Conservation (phyloP, 1,284 basidiomycete genomes). For the Xerocomus cyaneibrunnescens region DNA sequence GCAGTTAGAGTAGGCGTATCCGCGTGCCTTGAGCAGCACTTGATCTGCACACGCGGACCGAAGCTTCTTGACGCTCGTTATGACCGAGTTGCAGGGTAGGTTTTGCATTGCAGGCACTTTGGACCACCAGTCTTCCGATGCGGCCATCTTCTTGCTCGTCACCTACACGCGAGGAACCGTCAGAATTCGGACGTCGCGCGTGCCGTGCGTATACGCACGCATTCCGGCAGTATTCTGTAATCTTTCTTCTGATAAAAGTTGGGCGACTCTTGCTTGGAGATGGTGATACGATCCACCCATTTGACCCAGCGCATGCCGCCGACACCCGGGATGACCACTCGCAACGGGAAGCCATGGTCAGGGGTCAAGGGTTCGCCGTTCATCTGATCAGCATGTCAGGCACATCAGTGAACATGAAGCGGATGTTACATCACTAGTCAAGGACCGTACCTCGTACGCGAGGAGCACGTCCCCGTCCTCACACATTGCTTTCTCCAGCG, state of each 20-base stretch:
- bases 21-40: constrained; percentile 46
- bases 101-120: constrained; percentile 58
- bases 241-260: constrained; percentile 70
- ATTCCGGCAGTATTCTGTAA: constrained; percentile 63
- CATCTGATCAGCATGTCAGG: constrained; percentile 60
- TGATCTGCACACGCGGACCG: constrained; percentile 28
- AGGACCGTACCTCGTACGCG: constrained; percentile 57
- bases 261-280: constrained; percentile 54
- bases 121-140: constrained; percentile 43
- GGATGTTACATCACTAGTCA: neutral
- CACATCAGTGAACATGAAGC: constrained; percentile 3
- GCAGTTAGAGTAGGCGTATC: constrained; percentile 58
- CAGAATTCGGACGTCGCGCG: constrained; percentile 1
- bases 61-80: constrained; percentile 43
- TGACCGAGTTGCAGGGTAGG: constrained; percentile 61
- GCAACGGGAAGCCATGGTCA: constrained; percentile 69
- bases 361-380: constrained; percentile 59
- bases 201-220: constrained; percentile 38
- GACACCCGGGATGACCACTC: constrained; percentile 68
- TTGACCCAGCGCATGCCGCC: constrained; percentile 77
- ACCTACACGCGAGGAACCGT: constrained; percentile 36
- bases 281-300: constrained; percentile 64
- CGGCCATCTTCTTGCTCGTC: constrained; percentile 44
- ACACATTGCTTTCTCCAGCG: constrained; percentile 49
- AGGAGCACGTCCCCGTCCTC: constrained; percentile 53